phyloP scores from a whole-genome alignment of 2,329 filamentous ascomycete genomes.

The Rhytidhysteron rufulum region DNA sequence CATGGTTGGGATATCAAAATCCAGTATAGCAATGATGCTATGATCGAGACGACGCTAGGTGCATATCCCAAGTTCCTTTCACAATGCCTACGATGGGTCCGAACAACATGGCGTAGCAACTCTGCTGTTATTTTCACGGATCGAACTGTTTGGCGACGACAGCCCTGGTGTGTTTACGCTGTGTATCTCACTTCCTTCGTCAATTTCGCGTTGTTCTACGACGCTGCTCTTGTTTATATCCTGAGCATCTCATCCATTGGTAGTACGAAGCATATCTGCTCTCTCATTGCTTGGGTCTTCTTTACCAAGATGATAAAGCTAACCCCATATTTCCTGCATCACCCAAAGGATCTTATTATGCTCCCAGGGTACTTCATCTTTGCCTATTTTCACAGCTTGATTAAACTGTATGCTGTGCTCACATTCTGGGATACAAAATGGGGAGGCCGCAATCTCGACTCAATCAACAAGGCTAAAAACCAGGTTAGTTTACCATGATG shows the following conservation, averaged over 20 bases:
- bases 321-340: constrained; percentile 47
- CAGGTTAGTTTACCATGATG: too few relatives aligned
- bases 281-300: constrained; percentile 47
- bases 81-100: constrained; percentile 56
- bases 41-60: constrained; percentile 53
- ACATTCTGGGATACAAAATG: constrained; percentile 35
- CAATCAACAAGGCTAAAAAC: too few relatives aligned
- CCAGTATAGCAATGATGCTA: constrained; percentile 48
- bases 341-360: constrained; percentile 52
- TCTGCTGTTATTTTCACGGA: constrained; percentile 23
- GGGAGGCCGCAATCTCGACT: too few relatives aligned
- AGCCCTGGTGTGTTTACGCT: constrained; percentile 55
- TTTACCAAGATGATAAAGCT: constrained; percentile 57
- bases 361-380: constrained; percentile 52
- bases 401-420: constrained; percentile 55
- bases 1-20: constrained; percentile 53
- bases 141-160: constrained; percentile 36
- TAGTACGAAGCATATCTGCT: constrained; percentile 16
- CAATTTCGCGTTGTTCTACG: constrained; percentile 56
- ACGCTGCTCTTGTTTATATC: constrained; percentile 40
- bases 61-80: constrained; percentile 46
- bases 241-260: constrained; percentile 19
- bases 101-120: constrained; percentile 52
- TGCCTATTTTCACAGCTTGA: constrained; percentile 54
- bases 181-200: constrained; percentile 53